A percentile compares a stretch with the other conserved stretches of the same genome.
phyloP scores from a whole-genome alignment of 768 basidiomycete species.

The Rhodotorula kratochvilovae region DNA sequence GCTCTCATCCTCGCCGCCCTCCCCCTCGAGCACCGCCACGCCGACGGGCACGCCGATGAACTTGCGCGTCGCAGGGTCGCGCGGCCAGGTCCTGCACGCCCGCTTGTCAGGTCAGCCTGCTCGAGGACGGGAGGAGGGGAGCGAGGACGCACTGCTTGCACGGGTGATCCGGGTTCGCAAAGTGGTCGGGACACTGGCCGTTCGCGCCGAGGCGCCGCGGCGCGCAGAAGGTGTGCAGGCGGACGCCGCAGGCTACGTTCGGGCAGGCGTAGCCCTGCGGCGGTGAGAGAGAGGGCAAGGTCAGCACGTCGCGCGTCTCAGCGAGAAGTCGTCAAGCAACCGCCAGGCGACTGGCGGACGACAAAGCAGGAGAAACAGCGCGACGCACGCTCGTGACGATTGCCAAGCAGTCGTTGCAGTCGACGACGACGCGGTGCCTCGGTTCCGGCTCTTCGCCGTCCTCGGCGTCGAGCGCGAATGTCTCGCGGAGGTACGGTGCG shows the following conservation, averaged over 20 bases:
- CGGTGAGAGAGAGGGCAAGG: conserved; percentile 47
- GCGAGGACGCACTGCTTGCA: conserved; percentile 17
- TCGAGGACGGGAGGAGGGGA: no score
- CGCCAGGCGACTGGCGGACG: no score
- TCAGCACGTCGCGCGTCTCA: background rate
- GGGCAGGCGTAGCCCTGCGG: conserved; percentile 53
- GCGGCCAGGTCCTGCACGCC: conserved; percentile 18
- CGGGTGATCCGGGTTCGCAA: background rate
- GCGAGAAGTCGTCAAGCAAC: no score
- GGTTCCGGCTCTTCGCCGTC: conserved; percentile 29
- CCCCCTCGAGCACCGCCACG: conserved; percentile 53
- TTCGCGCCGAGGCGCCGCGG: background rate
- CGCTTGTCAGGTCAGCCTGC: background rate
- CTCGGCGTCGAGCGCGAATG: conserved; percentile 60
- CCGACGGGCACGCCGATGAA: conserved; percentile 59
- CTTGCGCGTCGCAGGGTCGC: conserved; percentile 21
- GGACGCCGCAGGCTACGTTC: conserved; percentile 42
- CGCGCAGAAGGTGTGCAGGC: conserved; percentile 27
- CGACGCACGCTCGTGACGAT: conserved; percentile 49
- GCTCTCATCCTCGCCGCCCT: conserved; percentile 2
- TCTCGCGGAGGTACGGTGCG: conserved; percentile 64
- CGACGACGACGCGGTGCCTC: conserved; percentile 48
- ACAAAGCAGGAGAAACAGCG: background rate
- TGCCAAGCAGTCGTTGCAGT: conserved; percentile 71
- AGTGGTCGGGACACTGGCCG: conserved; percentile 23